Conservation (phyloP, 257 asterid genomes). For the Catharanthus roseus region DNA sequence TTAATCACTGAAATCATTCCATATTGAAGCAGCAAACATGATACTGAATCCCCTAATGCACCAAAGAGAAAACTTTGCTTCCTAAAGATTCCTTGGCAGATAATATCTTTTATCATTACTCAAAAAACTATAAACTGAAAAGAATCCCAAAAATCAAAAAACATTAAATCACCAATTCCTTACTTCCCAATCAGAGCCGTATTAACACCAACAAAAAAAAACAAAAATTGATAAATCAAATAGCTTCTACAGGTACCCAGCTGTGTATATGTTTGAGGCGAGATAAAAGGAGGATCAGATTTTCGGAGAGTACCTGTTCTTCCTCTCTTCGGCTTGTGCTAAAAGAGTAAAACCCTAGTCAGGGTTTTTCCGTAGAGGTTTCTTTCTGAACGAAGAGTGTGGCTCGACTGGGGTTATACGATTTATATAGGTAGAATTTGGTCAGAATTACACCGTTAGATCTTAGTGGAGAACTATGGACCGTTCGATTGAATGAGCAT, state of each 20-base stretch:
- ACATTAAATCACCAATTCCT: neutral
- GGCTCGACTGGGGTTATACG: too few species aligned
- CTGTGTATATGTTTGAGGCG: neutral
- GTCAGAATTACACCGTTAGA: conserved; percentile 5
- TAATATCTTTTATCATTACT: neutral
- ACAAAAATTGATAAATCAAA: neutral
- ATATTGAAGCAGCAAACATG: neutral
- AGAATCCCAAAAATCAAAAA: neutral
- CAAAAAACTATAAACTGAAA: neutral
- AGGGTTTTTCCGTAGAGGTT: conserved; percentile 8
- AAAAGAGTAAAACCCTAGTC: conserved; percentile 16
- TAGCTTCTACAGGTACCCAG: neutral
- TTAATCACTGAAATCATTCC: neutral
- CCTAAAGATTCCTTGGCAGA: neutral
- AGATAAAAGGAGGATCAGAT: neutral
- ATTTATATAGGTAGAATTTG: neutral
- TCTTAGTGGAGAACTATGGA: neutral
- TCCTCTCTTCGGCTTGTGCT: too few species aligned
- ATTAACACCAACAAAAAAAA: neutral
- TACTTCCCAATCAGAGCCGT: neutral
- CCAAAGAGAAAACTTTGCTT: neutral
- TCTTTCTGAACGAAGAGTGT: neutral
- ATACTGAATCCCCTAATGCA: too few species aligned
- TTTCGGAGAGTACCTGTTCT: conserved; percentile 10
- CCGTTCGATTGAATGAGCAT: conserved; percentile 6